Base-by-base conservation (phyloP, 768 basidiomycete species). In the Naematelia aurantialba region DNA sequence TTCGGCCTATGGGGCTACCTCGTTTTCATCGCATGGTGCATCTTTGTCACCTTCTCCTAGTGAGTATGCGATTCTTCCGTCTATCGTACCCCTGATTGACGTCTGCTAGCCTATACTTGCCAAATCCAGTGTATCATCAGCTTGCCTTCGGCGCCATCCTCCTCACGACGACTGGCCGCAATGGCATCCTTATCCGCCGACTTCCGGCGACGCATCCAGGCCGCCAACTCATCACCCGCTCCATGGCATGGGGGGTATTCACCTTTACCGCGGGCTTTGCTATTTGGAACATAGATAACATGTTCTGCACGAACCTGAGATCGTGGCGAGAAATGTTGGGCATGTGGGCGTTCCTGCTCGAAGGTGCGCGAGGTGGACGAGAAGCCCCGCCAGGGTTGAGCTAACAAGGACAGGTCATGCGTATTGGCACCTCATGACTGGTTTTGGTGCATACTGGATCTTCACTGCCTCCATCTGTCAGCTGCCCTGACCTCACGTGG, bases 61-160 rank as follows among this genome's bases (percentile, higher is more conserved):
- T 89, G 69, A 72, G 87, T 80, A 8, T 24, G 22, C 2, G 45
- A n/a, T 26, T 19, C 13, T 65, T 46, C 55, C 25, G 19, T 52
- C 27, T 25, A n/a, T n/a, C n/a, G n/a, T n/a, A n/a, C n/a, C n/a
- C n/a, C n/a, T n/a, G n/a, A n/a, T n/a, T n/a, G n/a, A n/a, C n/a
- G n/a, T n/a, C n/a, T n/a, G n/a, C n/a, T n/a, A 89, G 88, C 69
- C 81, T 83, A 56, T 55, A 83, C 3, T 83, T 85, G 66, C 84
- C 88, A 24, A 87, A 89, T 66, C 89, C 89, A 0, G 79, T 89
- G 2, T 91, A 87, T 74, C 89, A 91, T 67, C 87, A 91, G 78
- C 69, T 84, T 22, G 83, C 88, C 1, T 91, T 89, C 70, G 89
- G 81, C 2, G 58, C 70, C 13, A 78, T 89, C 53, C 79, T 89